Evolutionary conservation across 2,329 filamentous ascomycete species (phyloP), one percentile per base, ranked within the genome.

Genomic region (Exophiala oligosperma): DNA sequence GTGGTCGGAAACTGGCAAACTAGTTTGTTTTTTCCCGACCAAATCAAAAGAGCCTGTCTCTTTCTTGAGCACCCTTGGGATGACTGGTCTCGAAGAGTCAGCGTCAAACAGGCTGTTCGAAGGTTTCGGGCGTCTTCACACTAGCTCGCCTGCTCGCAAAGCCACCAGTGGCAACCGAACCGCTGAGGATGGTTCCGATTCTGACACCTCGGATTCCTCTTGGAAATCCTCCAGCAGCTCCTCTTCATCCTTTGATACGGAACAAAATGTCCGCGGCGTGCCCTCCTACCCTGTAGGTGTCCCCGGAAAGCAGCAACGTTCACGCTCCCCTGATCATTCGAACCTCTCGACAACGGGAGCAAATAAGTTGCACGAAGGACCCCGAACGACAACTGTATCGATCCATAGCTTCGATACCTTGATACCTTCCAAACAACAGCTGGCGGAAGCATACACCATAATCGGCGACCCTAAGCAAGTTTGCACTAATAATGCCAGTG

Each of bases 381-480:
- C 79, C 1, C 62, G 58, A 3, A 89, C 87, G 65, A 92, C 92
- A 61, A 78, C 89, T 23, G 76, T 97, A 21, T 85, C 85, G 1
- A 85, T 97, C 40, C 82, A 92, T 67, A 53, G 49, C 37, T 71
- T 95, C 26, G 82, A 84, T 8, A 77, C 83, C 49, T 72, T 91
- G 11, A 75, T 96, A n/a, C 92, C 92, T 0, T 89, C 90, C 2
- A 94, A 92, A 71, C 82, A 82, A 59, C 81, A 85, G 54, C 82
- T 97, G 61, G 94, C 92, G 1, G 78, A 85, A 57, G 84, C 89
- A 64, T 99, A 97, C 73, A 83, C 82, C 24, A 89, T 97, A 12
- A 92, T 94, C 70, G 92, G 92, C 2, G 86, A 92, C 60, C 88
- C 89, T 0, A 83, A 86, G n/a, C 83, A 88, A 38, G 85, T 96